Evolutionary conservation across 2,329 filamentous ascomycete species (phyloP).

Genomic region (Plectosphaerella sp.): DNA sequence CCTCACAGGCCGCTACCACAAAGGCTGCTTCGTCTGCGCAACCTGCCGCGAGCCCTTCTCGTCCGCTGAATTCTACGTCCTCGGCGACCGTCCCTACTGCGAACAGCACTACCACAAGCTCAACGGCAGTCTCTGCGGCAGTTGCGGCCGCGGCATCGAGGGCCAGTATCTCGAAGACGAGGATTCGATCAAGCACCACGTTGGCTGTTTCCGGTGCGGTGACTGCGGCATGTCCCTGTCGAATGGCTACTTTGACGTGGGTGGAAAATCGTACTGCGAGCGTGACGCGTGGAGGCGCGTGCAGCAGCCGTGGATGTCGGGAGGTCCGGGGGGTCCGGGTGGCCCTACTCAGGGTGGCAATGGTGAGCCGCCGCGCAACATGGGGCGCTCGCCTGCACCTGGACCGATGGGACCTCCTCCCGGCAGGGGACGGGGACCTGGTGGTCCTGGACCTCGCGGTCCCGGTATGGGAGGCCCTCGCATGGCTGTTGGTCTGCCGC

Average conservation of each 20-base stretch:
- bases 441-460: conserved; percentile 15
- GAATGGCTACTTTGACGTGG: conserved; percentile 89
- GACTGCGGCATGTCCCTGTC: conserved; percentile 71
- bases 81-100: conserved; percentile 83
- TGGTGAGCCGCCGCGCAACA: conserved; percentile 7
- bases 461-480: conserved; percentile 9
- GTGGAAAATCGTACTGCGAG: conserved; percentile 78
- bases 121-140: conserved; percentile 79
- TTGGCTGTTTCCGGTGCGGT: conserved; percentile 78
- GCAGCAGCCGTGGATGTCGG: conserved; percentile 27
- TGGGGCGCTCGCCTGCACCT: conserved; percentile 6
- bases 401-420: neutral
- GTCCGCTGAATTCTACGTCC: conserved; percentile 89
- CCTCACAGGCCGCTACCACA: conserved; percentile 90
- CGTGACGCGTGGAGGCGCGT: conserved; percentile 67
- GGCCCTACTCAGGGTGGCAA: conserved; percentile 4
- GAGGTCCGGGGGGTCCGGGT: conserved; percentile 7
- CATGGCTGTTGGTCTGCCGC: conserved; percentile 10
- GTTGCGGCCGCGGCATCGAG: conserved; percentile 82
- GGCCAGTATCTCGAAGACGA: conserved; percentile 90
- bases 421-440: conserved; percentile 8
- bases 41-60: conserved; percentile 78
- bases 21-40: conserved; percentile 87
- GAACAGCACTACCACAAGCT: conserved; percentile 88
- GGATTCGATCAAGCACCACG: conserved; percentile 73